phyloP scores from a whole-genome alignment of 1,284 basidiomycete genomes.

The Coniophora puteana region DNA sequence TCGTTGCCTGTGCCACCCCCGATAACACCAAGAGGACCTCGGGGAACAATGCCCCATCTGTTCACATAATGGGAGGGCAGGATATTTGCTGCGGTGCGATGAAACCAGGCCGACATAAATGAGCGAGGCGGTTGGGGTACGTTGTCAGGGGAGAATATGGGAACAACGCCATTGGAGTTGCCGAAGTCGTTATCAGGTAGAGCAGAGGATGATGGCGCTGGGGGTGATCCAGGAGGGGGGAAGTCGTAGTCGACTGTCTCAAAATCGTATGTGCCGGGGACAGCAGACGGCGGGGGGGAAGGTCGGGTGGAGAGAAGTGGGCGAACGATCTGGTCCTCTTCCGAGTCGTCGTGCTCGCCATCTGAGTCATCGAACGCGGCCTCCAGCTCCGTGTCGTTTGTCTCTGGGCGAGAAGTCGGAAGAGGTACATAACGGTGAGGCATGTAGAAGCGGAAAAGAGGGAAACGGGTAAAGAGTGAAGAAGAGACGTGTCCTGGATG shows the following conservation, averaged over 20 bases:
- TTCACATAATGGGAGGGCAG: slow-evolving; percentile 47
- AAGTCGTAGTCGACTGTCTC: slow-evolving; percentile 77
- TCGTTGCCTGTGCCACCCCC: slow-evolving; percentile 84
- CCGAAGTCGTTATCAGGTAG: slow-evolving; percentile 70
- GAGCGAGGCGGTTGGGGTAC: slow-evolving; percentile 29
- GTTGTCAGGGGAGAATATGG: slow-evolving; percentile 42
- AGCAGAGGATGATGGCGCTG: slow-evolving; percentile 57
- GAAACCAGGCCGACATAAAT: slow-evolving; percentile 51
- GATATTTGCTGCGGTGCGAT: slow-evolving; percentile 52
- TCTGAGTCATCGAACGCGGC: slow-evolving; percentile 75
- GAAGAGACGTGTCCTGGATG: too few species aligned
- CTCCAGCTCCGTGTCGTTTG: slow-evolving; percentile 63
- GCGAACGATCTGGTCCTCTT: slow-evolving; percentile 43
- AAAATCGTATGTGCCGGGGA: slow-evolving; percentile 72
- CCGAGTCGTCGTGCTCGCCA: slow-evolving; percentile 52
- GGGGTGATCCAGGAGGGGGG: slow-evolving; percentile 85
- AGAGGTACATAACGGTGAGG: slow-evolving; percentile 68
- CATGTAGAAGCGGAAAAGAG: slow-evolving; percentile 35
- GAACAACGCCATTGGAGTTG: slow-evolving; percentile 80
- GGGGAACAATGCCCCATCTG: slow-evolving; percentile 46
- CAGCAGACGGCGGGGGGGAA: slow-evolving; percentile 15
- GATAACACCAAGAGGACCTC: slow-evolving; percentile 32
- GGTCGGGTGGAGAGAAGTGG: slow-evolving; percentile 37
- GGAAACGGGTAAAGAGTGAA: neutral
- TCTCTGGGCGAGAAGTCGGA: slow-evolving; percentile 53